Conservation (phyloP, 164 flowering plant genomes). For the Paratinospora sagittata region DNA sequence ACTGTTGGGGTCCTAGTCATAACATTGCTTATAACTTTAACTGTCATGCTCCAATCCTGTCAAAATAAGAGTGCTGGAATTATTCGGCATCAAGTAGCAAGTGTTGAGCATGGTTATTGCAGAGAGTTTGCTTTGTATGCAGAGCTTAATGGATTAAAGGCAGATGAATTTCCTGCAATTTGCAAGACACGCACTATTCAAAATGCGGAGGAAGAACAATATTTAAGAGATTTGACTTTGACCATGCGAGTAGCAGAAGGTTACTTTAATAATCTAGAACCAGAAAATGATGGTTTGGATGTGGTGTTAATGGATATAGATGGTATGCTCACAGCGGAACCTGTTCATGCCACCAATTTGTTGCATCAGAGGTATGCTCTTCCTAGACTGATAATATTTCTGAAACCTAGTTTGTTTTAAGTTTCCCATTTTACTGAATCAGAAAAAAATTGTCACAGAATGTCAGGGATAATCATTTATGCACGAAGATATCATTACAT, state of each 20-base stretch:
- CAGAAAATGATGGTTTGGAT: slow-evolving; percentile 37
- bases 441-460: background rate
- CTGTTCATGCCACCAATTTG: slow-evolving; percentile 9
- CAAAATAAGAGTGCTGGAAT: slow-evolving; percentile 38
- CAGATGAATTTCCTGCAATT: slow-evolving; percentile 31
- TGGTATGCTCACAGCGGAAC: slow-evolving; percentile 31
- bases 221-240: slow-evolving; percentile 37
- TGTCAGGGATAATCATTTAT: too few relatives aligned
- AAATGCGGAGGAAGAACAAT: slow-evolving; percentile 40
- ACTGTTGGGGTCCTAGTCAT: slow-evolving; percentile 42
- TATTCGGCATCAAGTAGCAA: slow-evolving; percentile 25
- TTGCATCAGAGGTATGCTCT: slow-evolving; percentile 28
- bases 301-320: slow-evolving; percentile 55
- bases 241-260: slow-evolving; percentile 24
- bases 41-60: slow-evolving; percentile 59
- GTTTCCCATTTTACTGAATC: too few relatives aligned
- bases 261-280: slow-evolving; percentile 31
- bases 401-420: too few relatives aligned
- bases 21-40: slow-evolving; percentile 42
- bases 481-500: background rate
- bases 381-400: too few relatives aligned
- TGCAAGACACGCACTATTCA: slow-evolving; percentile 36
- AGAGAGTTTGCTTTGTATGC: slow-evolving; percentile 35
- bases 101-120: slow-evolving; percentile 33
- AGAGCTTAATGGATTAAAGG: slow-evolving; percentile 41